Conservation (phyloP, 2,329 filamentous ascomycete genomes). For the Aspergillus luchuensis region DNA sequence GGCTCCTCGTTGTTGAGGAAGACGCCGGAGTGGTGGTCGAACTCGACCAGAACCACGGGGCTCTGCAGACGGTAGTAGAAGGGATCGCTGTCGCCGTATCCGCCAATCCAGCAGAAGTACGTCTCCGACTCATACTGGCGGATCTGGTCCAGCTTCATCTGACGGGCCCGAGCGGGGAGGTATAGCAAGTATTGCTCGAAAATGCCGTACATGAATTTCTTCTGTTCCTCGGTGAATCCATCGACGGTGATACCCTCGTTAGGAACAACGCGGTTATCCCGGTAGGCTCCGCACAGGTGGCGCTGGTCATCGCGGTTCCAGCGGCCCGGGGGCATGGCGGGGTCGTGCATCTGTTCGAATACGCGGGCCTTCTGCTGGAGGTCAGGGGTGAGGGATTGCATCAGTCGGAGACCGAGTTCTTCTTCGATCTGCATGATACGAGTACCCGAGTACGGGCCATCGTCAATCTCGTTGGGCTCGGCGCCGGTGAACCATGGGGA, state of each 20-base stretch:
- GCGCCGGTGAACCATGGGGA: slow-evolving; percentile 78
- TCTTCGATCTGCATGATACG: slow-evolving; percentile 68
- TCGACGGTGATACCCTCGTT: slow-evolving; percentile 67
- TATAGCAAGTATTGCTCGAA: slow-evolving; percentile 69
- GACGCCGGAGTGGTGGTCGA: slow-evolving; percentile 78
- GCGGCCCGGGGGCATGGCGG: slow-evolving; percentile 61
- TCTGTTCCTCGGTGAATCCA: slow-evolving; percentile 48
- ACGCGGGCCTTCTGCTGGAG: slow-evolving; percentile 56
- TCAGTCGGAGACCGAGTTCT: slow-evolving; percentile 64
- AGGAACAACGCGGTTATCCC: slow-evolving; percentile 75
- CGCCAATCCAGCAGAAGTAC: slow-evolving; percentile 77
- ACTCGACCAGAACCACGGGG: slow-evolving; percentile 72
- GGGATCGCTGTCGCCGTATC: slow-evolving; percentile 64
- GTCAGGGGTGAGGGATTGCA: slow-evolving; percentile 61
- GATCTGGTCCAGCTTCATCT: slow-evolving; percentile 58
- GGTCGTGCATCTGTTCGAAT: slow-evolving; percentile 64
- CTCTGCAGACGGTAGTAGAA: slow-evolving; percentile 80
- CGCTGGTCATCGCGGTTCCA: slow-evolving; percentile 83
- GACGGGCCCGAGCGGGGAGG: slow-evolving; percentile 59
- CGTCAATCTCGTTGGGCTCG: slow-evolving; percentile 74
- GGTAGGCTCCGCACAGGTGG: slow-evolving; percentile 74
- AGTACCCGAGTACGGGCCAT: slow-evolving; percentile 63
- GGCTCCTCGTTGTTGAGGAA: slow-evolving; percentile 73
- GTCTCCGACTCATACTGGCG: slow-evolving; percentile 66
- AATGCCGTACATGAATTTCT: slow-evolving; percentile 59